These are phyloP conservation scores for Bromus sterilis DNA, from an alignment of 176 grass and related monocot species.

Conservation along the genomic window DNA sequence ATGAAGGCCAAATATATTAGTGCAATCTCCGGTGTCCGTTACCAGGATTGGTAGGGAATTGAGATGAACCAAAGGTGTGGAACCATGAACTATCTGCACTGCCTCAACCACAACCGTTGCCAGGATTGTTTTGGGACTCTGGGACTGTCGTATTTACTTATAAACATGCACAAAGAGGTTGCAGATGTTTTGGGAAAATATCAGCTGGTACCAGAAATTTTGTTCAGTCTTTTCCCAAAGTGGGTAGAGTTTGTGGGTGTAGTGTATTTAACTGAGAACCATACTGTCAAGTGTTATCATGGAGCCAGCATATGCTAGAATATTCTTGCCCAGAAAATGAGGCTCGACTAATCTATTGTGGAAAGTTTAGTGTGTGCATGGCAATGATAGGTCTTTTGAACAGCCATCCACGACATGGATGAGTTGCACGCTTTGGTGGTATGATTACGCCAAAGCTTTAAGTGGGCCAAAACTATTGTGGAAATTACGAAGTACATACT, in stretches of 20 bases:
- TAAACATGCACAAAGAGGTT: not conserved
- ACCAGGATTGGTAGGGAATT: not conserved
- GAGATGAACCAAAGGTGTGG: not conserved
- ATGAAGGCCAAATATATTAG: not conserved
- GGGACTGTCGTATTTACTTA: not conserved
- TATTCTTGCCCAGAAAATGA: not conserved
- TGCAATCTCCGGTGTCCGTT: not conserved
- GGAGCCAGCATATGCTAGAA: not conserved
- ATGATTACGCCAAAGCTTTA: not conserved
- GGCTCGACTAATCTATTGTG: not conserved
- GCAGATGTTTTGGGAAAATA: not conserved
- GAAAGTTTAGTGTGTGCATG: not conserved
- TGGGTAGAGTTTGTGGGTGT: not conserved
- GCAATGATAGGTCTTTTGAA: not conserved
- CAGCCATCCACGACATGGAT: not conserved
- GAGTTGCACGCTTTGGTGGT: not conserved
- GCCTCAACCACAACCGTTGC: no score
- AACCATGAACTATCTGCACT: not conserved
- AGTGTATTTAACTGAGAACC: not conserved
- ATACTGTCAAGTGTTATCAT: not conserved
- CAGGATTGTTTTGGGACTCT: no score
- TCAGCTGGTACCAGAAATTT: not conserved
- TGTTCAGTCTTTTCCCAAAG: not conserved
- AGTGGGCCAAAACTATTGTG: not conserved
- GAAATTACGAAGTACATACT: not conserved